Conservation (phyloP, 78 protist genomes). For the Isochrysis galbana region DNA sequence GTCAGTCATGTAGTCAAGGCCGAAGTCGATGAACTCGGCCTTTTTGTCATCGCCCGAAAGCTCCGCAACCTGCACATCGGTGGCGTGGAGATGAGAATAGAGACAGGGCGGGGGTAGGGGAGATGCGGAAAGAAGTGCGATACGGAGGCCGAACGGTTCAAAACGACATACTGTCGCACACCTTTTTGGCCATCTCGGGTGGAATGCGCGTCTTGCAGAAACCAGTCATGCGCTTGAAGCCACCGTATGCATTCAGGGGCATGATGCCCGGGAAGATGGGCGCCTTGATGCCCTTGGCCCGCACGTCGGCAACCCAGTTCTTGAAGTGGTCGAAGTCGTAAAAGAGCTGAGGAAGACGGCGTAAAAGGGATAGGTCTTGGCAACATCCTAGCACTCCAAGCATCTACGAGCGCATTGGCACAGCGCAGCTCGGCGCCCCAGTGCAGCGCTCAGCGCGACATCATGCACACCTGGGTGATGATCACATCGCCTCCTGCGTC, state of each 20-base stretch:
- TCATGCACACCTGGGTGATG: slow-evolving; percentile 15
- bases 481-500: slow-evolving; percentile 3
- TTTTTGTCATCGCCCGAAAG: background rate
- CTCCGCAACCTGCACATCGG: background rate
- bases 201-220: slow-evolving; percentile 26
- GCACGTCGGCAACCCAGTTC: background rate
- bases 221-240: background rate
- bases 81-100: no score
- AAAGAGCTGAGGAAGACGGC: no score
- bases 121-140: no score
- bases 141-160: no score
- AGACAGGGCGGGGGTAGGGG: no score
- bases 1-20: background rate
- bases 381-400: background rate
- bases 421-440: no score
- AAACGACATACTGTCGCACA: no score
- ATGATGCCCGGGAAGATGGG: slow-evolving; percentile 30
- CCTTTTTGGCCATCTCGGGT: background rate
- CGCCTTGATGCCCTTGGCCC: slow-evolving; percentile 7
- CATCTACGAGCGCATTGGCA: no score
- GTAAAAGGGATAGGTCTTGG: no score
- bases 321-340: background rate
- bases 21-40: background rate
- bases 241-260: background rate
- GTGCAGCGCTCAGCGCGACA: background rate